These are phyloP conservation scores for Irpex sp. DNA, from an alignment of 1,284 basidiomycete genomes.

Conservation along the genomic window DNA sequence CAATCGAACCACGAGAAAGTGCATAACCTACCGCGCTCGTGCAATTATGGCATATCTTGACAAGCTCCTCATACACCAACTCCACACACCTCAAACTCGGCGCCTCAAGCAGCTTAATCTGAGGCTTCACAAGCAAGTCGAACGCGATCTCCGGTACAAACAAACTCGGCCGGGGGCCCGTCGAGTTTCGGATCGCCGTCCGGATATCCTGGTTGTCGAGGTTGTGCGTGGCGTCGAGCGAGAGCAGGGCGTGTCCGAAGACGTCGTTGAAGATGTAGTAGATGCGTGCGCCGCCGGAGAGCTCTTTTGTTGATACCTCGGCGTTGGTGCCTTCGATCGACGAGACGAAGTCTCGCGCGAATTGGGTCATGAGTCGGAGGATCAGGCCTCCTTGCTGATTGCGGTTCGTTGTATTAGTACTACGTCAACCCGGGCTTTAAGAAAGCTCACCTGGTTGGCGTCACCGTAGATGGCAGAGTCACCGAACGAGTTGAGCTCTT, in stretches of 20 bases:
- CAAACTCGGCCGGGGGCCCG: slow-evolving; percentile 92
- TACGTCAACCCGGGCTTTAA: background rate
- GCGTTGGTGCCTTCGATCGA: slow-evolving; percentile 98
- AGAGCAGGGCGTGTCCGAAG: slow-evolving; percentile 89
- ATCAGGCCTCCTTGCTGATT: slow-evolving; percentile 79
- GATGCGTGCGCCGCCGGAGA: slow-evolving; percentile 96
- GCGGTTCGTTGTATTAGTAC: background rate
- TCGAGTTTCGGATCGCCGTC: slow-evolving; percentile 98
- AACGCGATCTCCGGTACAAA: slow-evolving; percentile 99
- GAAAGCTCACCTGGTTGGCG: slow-evolving; percentile 68
- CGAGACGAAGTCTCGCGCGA: slow-evolving; percentile 95
- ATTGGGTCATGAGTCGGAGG: slow-evolving; percentile 97
- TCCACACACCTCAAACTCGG: slow-evolving; percentile 96
- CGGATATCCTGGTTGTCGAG: slow-evolving; percentile 94
- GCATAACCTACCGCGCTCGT: slow-evolving; percentile 69
- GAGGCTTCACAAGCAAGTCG: slow-evolving; percentile 96
- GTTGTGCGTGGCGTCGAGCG: slow-evolving; percentile 90
- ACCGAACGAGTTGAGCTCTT: slow-evolving; percentile 95
- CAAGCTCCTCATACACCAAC: slow-evolving; percentile 97
- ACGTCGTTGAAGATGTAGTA: slow-evolving; percentile 99
- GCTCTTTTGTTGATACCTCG: slow-evolving; percentile 97
- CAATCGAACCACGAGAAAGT: too few relatives aligned
- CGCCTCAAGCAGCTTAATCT: slow-evolving; percentile 95
- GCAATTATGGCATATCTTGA: slow-evolving; percentile 99
- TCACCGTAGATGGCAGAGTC: slow-evolving; percentile 93